These are phyloP conservation scores for Trypanosoma melophagium DNA, from an alignment of 208 protist genomes.

Conservation along the genomic window DNA sequence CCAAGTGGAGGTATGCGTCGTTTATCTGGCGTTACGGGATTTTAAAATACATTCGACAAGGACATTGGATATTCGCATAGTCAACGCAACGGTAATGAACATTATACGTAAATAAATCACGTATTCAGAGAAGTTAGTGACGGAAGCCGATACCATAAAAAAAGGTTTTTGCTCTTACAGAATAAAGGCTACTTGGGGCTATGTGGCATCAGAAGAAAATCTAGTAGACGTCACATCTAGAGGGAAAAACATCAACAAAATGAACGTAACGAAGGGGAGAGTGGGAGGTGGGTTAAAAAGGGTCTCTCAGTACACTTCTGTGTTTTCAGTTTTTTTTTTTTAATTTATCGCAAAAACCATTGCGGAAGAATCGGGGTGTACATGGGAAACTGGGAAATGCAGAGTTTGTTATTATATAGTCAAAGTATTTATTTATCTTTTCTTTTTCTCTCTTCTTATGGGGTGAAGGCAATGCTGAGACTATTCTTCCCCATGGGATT, in stretches of 20 bases:
- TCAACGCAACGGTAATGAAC: slow-evolving; percentile 3
- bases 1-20: neutral
- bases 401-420: no score
- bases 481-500: no score
- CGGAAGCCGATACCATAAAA: neutral
- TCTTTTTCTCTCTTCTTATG: no score
- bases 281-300: no score
- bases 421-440: no score
- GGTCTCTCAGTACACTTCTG: no score
- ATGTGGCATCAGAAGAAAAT: neutral
- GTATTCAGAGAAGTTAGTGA: neutral
- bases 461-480: no score
- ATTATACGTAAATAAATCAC: neutral
- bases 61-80: neutral
- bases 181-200: neutral
- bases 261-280: neutral
- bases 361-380: no score
- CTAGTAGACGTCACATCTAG: slow-evolving; percentile 2
- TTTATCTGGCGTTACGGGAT: neutral
- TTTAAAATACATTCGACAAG: neutral
- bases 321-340: no score
- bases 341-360: no score
- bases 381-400: no score
- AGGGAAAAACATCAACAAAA: neutral
- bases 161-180: neutral